phyloP scores from a whole-genome alignment of 1,284 basidiomycete species.

The Volvariella volvacea region DNA sequence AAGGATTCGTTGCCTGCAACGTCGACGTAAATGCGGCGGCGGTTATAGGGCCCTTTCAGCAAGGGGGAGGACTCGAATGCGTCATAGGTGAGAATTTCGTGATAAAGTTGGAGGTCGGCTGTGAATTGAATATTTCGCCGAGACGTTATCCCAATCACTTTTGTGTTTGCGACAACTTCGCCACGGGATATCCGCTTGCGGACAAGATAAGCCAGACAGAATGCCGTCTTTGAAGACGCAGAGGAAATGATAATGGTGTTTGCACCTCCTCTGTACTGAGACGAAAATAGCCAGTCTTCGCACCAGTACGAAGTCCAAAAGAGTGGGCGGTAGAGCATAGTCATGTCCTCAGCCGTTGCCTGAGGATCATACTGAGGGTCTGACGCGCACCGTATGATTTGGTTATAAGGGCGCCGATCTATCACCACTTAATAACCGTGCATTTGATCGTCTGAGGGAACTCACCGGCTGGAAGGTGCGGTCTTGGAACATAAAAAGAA shows the following conservation, averaged over 20 bases:
- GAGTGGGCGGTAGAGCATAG: conserved; percentile 60
- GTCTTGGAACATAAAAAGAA: conserved; percentile 46
- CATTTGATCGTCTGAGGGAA: not conserved
- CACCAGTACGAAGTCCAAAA: conserved; percentile 70
- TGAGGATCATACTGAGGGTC: conserved; percentile 47
- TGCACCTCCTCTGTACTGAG: conserved; percentile 39
- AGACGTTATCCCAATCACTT: conserved; percentile 54
- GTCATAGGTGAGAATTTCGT: conserved; percentile 47
- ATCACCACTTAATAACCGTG: not conserved
- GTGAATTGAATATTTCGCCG: conserved; percentile 48
- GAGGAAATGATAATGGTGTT: conserved; percentile 49
- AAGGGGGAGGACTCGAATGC: conserved; percentile 24
- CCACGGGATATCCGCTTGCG: conserved; percentile 31
- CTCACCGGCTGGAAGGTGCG: conserved; percentile 50
- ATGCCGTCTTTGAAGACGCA: conserved; percentile 62
- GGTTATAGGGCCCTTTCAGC: conserved; percentile 16
- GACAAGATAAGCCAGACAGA: conserved; percentile 54
- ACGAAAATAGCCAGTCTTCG: conserved; percentile 54
- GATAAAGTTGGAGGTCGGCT: conserved; percentile 41
- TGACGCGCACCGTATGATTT: conserved; percentile 46
- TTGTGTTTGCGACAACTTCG: conserved; percentile 17
- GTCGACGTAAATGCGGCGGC: conserved; percentile 53
- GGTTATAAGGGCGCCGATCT: conserved; percentile 64
- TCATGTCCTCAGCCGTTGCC: conserved; percentile 43
- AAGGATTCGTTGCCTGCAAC: conserved; percentile 47